Conservation (phyloP, 1,139 yeast species). For the Protomyces lactucae-debilis region DNA sequence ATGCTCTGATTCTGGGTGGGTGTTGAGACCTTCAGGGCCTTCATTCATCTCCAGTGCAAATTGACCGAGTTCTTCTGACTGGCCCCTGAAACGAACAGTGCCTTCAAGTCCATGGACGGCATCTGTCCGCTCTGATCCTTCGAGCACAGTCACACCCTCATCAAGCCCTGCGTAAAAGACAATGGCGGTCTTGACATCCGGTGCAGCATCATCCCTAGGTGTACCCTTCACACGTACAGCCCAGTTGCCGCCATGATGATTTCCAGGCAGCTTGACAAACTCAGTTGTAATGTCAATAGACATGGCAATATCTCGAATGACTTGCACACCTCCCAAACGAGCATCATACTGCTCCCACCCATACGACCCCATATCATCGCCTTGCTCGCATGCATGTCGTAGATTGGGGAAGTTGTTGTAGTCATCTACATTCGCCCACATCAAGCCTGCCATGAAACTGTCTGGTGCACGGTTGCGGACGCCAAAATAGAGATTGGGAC, state of each 20-base stretch:
- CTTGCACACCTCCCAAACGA: slow-evolving; percentile 76
- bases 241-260: slow-evolving; percentile 46
- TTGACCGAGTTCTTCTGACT: slow-evolving; percentile 39
- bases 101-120: slow-evolving; percentile 37
- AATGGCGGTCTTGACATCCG: slow-evolving; percentile 47
- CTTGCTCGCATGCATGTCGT: slow-evolving; percentile 78
- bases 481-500: slow-evolving; percentile 83
- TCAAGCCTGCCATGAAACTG: slow-evolving; percentile 71
- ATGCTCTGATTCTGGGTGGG: slow-evolving; percentile 37
- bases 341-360: slow-evolving; percentile 90
- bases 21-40: slow-evolving; percentile 36
- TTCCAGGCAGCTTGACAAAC: slow-evolving; percentile 68
- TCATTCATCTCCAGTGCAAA: slow-evolving; percentile 38
- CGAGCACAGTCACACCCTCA: slow-evolving; percentile 40
- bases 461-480: slow-evolving; percentile 74
- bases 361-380: slow-evolving; percentile 65
- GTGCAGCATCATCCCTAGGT: slow-evolving; percentile 26
- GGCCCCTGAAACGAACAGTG: slow-evolving; percentile 38
- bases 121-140: slow-evolving; percentile 33
- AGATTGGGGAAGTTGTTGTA: slow-evolving; percentile 51
- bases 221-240: slow-evolving; percentile 33
- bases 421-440: slow-evolving; percentile 78
- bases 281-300: slow-evolving; percentile 62
- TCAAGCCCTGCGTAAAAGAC: slow-evolving; percentile 76
- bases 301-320: slow-evolving; percentile 62